Percentiles rank a stretch among this genome's conserved stretches.
Conservation (phyloP, 2,329 filamentous ascomycete genomes). For the Colletotrichum acutatum region DNA sequence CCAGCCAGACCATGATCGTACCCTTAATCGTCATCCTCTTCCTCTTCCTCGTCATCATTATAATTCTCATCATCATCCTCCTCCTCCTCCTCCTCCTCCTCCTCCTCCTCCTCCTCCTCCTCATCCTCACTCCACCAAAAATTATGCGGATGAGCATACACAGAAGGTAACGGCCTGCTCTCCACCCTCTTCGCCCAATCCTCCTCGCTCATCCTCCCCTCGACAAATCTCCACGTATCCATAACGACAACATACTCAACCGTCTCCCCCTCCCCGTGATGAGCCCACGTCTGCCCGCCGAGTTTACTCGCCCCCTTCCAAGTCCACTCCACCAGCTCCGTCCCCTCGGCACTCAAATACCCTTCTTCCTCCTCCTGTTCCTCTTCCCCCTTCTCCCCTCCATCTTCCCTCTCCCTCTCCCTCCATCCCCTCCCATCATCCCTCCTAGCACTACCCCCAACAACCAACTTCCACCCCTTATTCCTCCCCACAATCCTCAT, state of each 20-base stretch:
- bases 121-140: not conserved
- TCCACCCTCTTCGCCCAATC: constrained; percentile 2
- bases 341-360: constrained; percentile 15
- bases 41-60: not conserved
- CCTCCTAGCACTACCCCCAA: not conserved
- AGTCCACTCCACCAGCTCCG: constrained; percentile 13
- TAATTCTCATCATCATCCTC: not conserved
- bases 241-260: constrained; percentile 28
- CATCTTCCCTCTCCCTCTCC: too few species aligned
- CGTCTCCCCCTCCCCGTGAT: constrained; percentile 18
- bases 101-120: not conserved
- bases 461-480: constrained; percentile 20
- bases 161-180: not conserved
- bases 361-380: not conserved
- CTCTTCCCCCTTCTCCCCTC: too few species aligned
- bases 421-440: not conserved
- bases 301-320: constrained; percentile 21
- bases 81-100: too few species aligned
- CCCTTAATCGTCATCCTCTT: not conserved
- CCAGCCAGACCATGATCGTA: too few species aligned
- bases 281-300: constrained; percentile 7
- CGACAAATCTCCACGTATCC: constrained; percentile 20
- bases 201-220: constrained; percentile 9
- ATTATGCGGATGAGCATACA: not conserved
- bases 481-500: constrained; percentile 51